Base-by-base conservation (phyloP, 164 flowering plant genomes). In the Saururus chinensis region DNA sequence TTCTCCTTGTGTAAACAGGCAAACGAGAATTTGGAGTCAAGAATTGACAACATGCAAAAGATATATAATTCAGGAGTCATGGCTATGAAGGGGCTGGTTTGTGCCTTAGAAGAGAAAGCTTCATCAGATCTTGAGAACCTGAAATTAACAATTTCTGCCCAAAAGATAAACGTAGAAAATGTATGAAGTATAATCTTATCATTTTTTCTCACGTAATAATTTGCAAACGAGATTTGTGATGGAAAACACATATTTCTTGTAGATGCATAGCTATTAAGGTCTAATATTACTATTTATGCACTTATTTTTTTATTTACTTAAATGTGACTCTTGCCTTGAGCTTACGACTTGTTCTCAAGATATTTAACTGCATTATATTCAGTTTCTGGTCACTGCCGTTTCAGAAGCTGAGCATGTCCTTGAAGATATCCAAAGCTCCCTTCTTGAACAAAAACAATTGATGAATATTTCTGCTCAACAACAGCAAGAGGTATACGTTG, bases 321-420 rank as follows among this genome's bases (percentile, higher is more conserved):
- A n/a, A n/a, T n/a, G n/a, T n/a, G n/a, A n/a, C n/a, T n/a, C n/a
- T n/a, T n/a, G n/a, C n/a, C n/a, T n/a, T n/a, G n/a, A n/a, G n/a
- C n/a, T n/a, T n/a, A n/a, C n/a, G n/a, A n/a, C 6, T 25, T 23
- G 19, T n/a, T 30, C 24, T 62, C 12, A 64, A 23, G 51, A 20
- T 19, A 48, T 14, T 40, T 55, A 19, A 25, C 40, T 63, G 51
- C 60, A 57, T n/a, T 62, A 40, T 48, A 61, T 75, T 59, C 80
- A 90, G 97, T 82, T 84, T 63, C 68, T 90, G 56, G 61, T 35
- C 55, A 70, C 67, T 61, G 76, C 80, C 8, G 76, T 76, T 35
- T 60, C 61, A 58, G 93, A 90, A 73, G 86, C 85, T 45, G 74
- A 76, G 63, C 83, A 81, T 54, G 77, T 86, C 45, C 70, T 81